These are phyloP conservation scores for Solanum aculeatissimum DNA, from an alignment of 305 asterid genomes.

Conservation along the genomic window DNA sequence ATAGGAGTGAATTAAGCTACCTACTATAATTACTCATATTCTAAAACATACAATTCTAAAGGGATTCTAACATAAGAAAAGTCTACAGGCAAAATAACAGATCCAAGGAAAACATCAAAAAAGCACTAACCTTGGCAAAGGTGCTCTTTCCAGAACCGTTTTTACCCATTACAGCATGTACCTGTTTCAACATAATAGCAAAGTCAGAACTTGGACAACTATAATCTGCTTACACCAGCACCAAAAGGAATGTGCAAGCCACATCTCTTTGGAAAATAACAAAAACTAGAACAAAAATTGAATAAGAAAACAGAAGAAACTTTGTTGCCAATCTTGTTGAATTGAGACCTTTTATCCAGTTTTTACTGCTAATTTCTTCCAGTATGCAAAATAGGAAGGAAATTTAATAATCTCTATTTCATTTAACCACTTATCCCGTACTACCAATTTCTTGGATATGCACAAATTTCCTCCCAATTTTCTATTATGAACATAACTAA, in stretches of 20 bases:
- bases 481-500: neutral
- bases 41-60: neutral
- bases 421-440: neutral
- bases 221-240: neutral
- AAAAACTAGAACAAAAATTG: neutral
- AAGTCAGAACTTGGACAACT: neutral
- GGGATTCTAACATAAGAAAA: neutral
- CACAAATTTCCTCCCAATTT: neutral
- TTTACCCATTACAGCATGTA: slow-evolving; percentile 94
- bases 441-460: neutral
- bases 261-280: neutral
- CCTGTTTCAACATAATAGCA: slow-evolving; percentile 28
- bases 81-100: neutral
- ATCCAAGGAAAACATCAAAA: neutral
- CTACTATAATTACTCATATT: neutral
- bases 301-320: neutral
- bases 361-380: neutral
- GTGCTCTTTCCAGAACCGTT: slow-evolving; percentile 99
- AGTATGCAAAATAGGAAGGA: neutral
- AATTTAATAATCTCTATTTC: neutral
- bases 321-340: neutral
- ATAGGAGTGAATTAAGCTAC: neutral
- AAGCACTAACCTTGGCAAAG: slow-evolving; percentile 78
- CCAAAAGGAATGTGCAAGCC: neutral
- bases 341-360: neutral